Conservation (phyloP, 257 asterid species). For the Nemophila menziesii region DNA sequence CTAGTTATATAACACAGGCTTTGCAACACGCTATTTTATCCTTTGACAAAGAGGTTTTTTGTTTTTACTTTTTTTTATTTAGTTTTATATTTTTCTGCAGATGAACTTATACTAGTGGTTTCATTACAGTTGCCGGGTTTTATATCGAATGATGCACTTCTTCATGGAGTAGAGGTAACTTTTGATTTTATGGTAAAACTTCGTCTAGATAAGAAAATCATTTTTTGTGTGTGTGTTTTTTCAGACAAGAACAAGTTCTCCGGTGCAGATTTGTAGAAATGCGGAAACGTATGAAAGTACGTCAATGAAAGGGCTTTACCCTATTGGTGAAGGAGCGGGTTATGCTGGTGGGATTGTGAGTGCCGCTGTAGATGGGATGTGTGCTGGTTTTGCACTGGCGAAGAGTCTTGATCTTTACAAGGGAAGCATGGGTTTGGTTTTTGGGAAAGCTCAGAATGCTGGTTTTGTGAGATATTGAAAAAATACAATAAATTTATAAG, state of each 20-base stretch:
- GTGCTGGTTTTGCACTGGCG: constrained; percentile 72
- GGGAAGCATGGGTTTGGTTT: constrained; percentile 31
- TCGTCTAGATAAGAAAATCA: too few species aligned
- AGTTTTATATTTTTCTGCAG: not conserved
- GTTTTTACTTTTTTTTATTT: too few species aligned
- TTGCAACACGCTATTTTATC: constrained; percentile 54
- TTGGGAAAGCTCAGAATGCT: constrained; percentile 47
- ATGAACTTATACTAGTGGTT: too few species aligned
- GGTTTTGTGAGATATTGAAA: constrained; percentile 49
- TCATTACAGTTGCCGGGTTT: constrained; percentile 93
- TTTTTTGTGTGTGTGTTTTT: too few species aligned
- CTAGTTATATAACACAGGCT: constrained; percentile 54
- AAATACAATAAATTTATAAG: too few species aligned
- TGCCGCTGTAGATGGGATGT: constrained; percentile 93
- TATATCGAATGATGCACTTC: constrained; percentile 56
- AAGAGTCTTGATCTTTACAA: constrained; percentile 54
- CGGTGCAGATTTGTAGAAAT: constrained; percentile 61
- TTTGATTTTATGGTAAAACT: too few species aligned
- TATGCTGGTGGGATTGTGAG: constrained; percentile 95
- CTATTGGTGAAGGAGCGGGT: constrained; percentile 93
- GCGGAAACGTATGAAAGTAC: constrained; percentile 68
- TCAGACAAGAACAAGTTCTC: constrained; percentile 94
- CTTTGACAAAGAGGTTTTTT: constrained; percentile 86
- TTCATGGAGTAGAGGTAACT: constrained; percentile 93
- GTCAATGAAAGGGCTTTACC: constrained; percentile 69